A percentile compares a stretch with the other conserved stretches of the same genome.
phyloP scores from a whole-genome alignment of 805 yeast species.

The Zygoascus flipseniorum region DNA sequence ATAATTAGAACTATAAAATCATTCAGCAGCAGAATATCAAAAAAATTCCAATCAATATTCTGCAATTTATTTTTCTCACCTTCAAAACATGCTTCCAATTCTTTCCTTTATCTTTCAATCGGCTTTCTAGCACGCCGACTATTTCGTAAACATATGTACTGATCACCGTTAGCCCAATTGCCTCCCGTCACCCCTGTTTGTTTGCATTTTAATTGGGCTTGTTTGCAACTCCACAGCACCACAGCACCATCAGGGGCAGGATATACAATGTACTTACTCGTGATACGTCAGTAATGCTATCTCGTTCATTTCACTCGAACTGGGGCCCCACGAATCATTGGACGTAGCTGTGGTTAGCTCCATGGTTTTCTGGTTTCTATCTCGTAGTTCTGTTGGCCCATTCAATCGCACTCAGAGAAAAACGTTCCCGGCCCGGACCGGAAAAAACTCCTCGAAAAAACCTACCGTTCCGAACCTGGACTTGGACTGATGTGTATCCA shows the following conservation, averaged over 20 bases:
- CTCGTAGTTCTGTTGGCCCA: not conserved
- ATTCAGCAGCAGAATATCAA: conserved; percentile 17
- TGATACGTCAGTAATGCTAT: conserved; percentile 68
- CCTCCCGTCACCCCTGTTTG: not conserved
- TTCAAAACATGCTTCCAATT: conserved; percentile 96
- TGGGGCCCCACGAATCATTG: conserved; percentile 78
- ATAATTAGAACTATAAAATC: not conserved
- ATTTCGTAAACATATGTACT: conserved; percentile 68
- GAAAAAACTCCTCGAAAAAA: not conserved
- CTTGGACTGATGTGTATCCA: conserved; percentile 81
- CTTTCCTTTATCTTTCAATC: conserved; percentile 91
- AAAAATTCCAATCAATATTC: not conserved
- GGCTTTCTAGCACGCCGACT: conserved; percentile 85
- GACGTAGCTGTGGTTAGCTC: conserved; percentile 47
- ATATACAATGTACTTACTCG: conserved; percentile 16
- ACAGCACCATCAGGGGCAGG: not conserved
- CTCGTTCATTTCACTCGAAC: conserved; percentile 71
- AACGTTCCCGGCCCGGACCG: not conserved
- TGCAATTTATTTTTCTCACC: conserved; percentile 18
- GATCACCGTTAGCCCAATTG: not conserved
- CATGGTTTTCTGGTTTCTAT: too few relatives aligned
- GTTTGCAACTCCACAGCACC: not conserved
- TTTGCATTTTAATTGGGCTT: not conserved
- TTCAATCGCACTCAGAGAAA: not conserved
- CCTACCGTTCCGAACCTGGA: conserved; percentile 63